These are phyloP conservation scores for Scheffersomyces lignosus DNA, from an alignment of 805 yeast species.

Conservation along the genomic window DNA sequence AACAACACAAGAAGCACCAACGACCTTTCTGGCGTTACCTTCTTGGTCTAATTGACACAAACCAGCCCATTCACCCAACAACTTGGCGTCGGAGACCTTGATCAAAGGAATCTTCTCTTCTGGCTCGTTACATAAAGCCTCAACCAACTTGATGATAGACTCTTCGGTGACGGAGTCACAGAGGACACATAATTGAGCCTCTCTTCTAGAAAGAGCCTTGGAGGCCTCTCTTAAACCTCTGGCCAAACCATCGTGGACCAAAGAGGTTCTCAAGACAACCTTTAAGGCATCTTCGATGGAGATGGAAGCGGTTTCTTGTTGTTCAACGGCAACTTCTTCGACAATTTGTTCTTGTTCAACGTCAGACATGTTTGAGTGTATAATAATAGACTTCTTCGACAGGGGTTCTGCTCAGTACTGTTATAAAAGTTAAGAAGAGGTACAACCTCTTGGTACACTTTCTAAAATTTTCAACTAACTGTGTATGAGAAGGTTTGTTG, in stretches of 20 bases:
- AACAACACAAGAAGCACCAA: conserved; percentile 99
- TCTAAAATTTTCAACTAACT: neutral
- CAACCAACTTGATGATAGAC: conserved; percentile 93
- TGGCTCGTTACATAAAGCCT: conserved; percentile 98
- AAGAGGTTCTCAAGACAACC: conserved; percentile 96
- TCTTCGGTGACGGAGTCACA: conserved; percentile 99
- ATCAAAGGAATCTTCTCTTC: conserved; percentile 95
- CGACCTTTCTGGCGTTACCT: conserved; percentile 99
- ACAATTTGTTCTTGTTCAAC: conserved; percentile 83
- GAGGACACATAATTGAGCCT: conserved; percentile 96
- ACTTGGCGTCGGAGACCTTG: conserved; percentile 99
- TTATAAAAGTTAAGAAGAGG: conserved; percentile 4
- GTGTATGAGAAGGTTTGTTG: neutral
- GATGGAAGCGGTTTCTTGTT: conserved; percentile 82
- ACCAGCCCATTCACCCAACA: conserved; percentile 99
- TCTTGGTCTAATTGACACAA: conserved; percentile 99
- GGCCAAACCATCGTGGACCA: conserved; percentile 99
- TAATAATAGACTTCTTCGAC: conserved; percentile 69
- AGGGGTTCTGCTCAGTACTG: conserved; percentile 38
- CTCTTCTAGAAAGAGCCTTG: conserved; percentile 96
- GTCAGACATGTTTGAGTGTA: conserved; percentile 71
- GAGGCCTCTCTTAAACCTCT: conserved; percentile 99
- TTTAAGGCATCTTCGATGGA: conserved; percentile 98
- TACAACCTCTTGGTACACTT: neutral
- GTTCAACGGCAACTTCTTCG: conserved; percentile 82